phyloP scores from a whole-genome alignment of 192 early-diverging fungal species.

The Podila verticillata region DNA sequence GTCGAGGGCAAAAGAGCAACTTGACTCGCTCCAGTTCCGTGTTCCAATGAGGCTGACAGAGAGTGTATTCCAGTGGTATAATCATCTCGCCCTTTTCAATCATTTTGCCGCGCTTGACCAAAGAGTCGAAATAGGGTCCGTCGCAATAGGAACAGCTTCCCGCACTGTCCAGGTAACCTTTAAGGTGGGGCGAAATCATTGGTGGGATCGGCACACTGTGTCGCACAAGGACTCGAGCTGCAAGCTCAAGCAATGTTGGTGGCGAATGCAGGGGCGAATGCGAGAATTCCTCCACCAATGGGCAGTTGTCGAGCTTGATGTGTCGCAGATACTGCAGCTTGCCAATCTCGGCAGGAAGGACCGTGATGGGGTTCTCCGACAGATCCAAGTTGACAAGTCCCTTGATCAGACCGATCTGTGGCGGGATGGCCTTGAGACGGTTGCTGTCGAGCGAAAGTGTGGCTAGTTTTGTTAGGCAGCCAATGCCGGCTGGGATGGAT shows the following conservation, averaged over 20 bases:
- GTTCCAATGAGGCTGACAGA: slow-evolving; percentile 83
- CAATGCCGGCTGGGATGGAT: slow-evolving; percentile 70
- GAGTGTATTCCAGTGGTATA: slow-evolving; percentile 73
- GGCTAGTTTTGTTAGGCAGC: slow-evolving; percentile 70
- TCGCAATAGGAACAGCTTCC: slow-evolving; percentile 77
- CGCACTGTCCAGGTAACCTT: slow-evolving; percentile 69
- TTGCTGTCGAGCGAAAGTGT: slow-evolving; percentile 71
- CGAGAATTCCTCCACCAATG: slow-evolving; percentile 55
- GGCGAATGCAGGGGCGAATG: slow-evolving; percentile 53
- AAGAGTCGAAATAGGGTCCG: slow-evolving; percentile 81
- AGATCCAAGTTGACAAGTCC: slow-evolving; percentile 74
- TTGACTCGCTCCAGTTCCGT: slow-evolving; percentile 73
- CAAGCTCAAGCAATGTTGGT: slow-evolving; percentile 81
- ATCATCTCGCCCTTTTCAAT: slow-evolving; percentile 66
- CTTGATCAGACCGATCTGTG: slow-evolving; percentile 69
- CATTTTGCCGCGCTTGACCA: slow-evolving; percentile 64
- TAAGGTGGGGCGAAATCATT: slow-evolving; percentile 62
- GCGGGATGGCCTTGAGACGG: slow-evolving; percentile 64
- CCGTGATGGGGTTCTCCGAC: slow-evolving; percentile 69
- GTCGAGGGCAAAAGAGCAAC: slow-evolving; percentile 68
- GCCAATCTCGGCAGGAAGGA: slow-evolving; percentile 76
- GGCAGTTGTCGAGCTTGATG: slow-evolving; percentile 64
- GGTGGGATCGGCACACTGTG: slow-evolving; percentile 66
- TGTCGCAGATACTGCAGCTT: slow-evolving; percentile 76
- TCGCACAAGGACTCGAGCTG: slow-evolving; percentile 79